Evolutionary conservation across 2,329 filamentous ascomycete species (phyloP).

Genomic region (Penicillium paneum): DNA sequence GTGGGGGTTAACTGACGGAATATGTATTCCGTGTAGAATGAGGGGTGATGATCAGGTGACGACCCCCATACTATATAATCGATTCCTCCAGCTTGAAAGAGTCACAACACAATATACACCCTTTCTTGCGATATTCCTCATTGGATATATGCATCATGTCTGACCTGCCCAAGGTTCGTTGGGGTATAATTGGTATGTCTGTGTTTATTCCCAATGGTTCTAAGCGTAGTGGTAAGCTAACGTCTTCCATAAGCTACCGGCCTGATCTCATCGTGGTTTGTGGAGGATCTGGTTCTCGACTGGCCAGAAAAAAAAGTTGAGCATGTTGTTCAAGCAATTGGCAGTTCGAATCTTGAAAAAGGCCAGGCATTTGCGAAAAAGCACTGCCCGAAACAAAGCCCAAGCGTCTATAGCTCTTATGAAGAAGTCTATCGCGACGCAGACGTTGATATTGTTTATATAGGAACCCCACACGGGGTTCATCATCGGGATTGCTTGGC

Average conservation of each 20-base stretch:
- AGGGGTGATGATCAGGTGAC: no score
- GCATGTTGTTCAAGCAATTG: neutral
- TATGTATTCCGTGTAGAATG: no score
- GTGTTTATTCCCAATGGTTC: neutral
- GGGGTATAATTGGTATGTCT: neutral
- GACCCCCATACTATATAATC: no score
- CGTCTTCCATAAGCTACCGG: neutral
- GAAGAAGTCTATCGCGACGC: conserved; percentile 15
- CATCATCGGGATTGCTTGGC: conserved; percentile 48
- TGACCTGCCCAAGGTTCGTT: neutral
- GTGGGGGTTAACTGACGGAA: no score
- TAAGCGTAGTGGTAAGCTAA: neutral
- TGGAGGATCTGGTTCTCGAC: neutral
- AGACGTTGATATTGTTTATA: conserved; percentile 51
- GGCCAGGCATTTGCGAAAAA: neutral
- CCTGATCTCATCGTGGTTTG: neutral
- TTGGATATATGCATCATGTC: neutral
- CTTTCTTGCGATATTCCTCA: neutral
- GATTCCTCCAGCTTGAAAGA: no score
- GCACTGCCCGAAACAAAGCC: neutral
- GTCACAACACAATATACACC: neutral
- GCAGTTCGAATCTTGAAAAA: neutral
- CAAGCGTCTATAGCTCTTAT: conserved; percentile 6
- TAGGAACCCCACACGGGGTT: conserved; percentile 44
- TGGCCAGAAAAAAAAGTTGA: neutral